phyloP scores from a whole-genome alignment of 352 stramenopile species.

The Globisporangium paroecandrum region DNA sequence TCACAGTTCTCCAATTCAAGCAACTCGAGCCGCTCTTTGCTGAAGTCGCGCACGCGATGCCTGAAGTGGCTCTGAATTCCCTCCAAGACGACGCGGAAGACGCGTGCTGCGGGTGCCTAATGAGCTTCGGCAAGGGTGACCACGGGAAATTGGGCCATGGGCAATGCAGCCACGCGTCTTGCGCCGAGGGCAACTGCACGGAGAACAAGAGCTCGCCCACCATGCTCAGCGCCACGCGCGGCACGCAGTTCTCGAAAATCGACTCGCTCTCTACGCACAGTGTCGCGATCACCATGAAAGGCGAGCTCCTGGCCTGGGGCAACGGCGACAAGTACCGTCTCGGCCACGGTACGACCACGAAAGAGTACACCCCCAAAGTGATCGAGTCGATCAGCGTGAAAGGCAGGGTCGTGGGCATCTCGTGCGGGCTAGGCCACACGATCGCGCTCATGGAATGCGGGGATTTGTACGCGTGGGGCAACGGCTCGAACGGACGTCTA shows the following conservation, averaged over 20 bases:
- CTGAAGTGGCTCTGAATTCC: slow-evolving; percentile 23
- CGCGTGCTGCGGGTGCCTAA: slow-evolving; percentile 39
- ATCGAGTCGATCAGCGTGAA: slow-evolving; percentile 64
- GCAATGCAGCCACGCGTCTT: slow-evolving; percentile 58
- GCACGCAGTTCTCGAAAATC: slow-evolving; percentile 58
- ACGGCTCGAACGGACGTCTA: slow-evolving; percentile 81
- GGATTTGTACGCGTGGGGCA: slow-evolving; percentile 81
- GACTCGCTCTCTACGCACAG: slow-evolving; percentile 83
- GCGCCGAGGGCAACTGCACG: slow-evolving; percentile 72
- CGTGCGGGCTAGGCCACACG: slow-evolving; percentile 66
- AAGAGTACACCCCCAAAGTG: slow-evolving; percentile 63
- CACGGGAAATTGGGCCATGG: slow-evolving; percentile 82
- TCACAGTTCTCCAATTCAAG: slow-evolving; percentile 24
- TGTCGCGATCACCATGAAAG: slow-evolving; percentile 60
- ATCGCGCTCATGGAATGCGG: slow-evolving; percentile 56
- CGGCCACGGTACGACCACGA: slow-evolving; percentile 64
- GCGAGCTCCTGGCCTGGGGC: slow-evolving; percentile 74
- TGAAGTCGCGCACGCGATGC: slow-evolving; percentile 32
- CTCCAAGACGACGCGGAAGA: slow-evolving; percentile 27
- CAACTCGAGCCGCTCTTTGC: slow-evolving; percentile 31
- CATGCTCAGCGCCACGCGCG: slow-evolving; percentile 49
- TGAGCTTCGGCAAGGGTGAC: slow-evolving; percentile 84
- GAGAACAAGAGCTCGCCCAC: slow-evolving; percentile 79
- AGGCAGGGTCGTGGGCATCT: slow-evolving; percentile 49
- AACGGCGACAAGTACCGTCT: slow-evolving; percentile 84